Evolutionary conservation across 495 filamentous ascomycete genomes (phyloP).

Genomic region (Entonaema liquescens): DNA sequence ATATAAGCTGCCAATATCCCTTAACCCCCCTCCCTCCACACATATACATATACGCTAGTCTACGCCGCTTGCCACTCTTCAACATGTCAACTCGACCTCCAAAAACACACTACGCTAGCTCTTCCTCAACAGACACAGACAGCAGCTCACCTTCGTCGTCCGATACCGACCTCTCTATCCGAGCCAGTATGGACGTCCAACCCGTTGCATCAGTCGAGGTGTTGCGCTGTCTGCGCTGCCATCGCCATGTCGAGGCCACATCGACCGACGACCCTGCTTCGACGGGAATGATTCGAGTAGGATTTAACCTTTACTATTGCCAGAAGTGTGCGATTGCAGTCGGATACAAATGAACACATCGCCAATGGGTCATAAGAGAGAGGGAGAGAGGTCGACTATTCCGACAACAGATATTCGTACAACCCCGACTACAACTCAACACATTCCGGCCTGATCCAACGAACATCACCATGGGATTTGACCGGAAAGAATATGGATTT

Average conservation of each 20-base stretch:
- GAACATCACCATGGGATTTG: constrained; percentile 14
- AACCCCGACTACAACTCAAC: constrained; percentile 7
- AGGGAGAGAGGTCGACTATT: constrained; percentile 5
- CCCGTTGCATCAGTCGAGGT: constrained; percentile 59
- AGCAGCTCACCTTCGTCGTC: constrained; percentile 53
- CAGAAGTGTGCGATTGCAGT: constrained; percentile 76
- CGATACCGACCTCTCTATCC: constrained; percentile 52
- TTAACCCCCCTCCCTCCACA: constrained; percentile 16
- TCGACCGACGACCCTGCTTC: constrained; percentile 62
- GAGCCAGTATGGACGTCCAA: constrained; percentile 56
- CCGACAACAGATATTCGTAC: constrained; percentile 1
- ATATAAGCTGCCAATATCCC: constrained; percentile 28
- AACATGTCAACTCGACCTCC: constrained; percentile 52
- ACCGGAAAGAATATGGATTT: constrained; percentile 9
- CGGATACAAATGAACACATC: constrained; percentile 67
- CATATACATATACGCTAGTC: constrained; percentile 11
- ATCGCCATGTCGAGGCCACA: constrained; percentile 62
- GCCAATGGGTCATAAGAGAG: not conserved
- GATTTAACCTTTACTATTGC: constrained; percentile 83
- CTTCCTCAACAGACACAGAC: constrained; percentile 47
- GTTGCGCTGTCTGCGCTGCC: constrained; percentile 64
- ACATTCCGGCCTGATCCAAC: constrained; percentile 4
- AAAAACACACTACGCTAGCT: constrained; percentile 51
- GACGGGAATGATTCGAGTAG: constrained; percentile 71
- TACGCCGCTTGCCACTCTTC: constrained; percentile 15